Base-by-base conservation (phyloP, 2,329 filamentous ascomycete species). In the Periconia sp. region DNA sequence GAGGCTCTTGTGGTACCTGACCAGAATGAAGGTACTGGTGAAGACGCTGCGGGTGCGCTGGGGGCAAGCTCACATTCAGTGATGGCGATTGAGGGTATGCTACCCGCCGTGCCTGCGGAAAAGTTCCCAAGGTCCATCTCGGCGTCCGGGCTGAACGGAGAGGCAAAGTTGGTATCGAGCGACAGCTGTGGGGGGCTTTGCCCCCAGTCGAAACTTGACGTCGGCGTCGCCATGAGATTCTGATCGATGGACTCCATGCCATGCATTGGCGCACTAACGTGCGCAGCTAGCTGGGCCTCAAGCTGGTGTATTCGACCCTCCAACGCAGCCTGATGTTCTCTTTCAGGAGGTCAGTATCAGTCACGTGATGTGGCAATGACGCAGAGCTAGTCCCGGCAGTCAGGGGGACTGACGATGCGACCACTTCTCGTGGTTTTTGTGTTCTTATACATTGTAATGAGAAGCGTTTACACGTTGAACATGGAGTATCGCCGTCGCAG, bases 241-340 rank as follows among this genome's bases (percentile, higher is more conserved):
- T 58, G 46, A 40, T 65, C 56, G 32, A 66, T 61, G 4, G 57
- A 57, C 39, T 68, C 65, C 66, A 69, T 65, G 8, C 64, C 66
- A 26, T 66, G 62, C 59, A 68, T 66, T 15, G 65, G 66, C 7
- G 63, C 58, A 42, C 59, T 66, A 1, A 68, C 62, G 21, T 68
- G 63, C 4, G 63, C 57, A 15, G 64, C 63, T 12, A 69, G 46
- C 36, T 69, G 66, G 4, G 66, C 61, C 36, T 69, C 66, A 8
- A 69, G 52, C 25, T 68, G 65, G 34, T 68, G 65, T 56, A 69
- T 69, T 54, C 66, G 63, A 46, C 56, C 59, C 42, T 68, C 66
- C 23, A 69, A 47, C 16, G 64, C 65, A 33, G 61, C 59, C 50
- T 65, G 61, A 30, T 68, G 65, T 57, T 68, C 66, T 29, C 66